Evolutionary conservation across 495 filamentous ascomycete species (phyloP).

Genomic region (Symbiotaphrina buchneri): DNA sequence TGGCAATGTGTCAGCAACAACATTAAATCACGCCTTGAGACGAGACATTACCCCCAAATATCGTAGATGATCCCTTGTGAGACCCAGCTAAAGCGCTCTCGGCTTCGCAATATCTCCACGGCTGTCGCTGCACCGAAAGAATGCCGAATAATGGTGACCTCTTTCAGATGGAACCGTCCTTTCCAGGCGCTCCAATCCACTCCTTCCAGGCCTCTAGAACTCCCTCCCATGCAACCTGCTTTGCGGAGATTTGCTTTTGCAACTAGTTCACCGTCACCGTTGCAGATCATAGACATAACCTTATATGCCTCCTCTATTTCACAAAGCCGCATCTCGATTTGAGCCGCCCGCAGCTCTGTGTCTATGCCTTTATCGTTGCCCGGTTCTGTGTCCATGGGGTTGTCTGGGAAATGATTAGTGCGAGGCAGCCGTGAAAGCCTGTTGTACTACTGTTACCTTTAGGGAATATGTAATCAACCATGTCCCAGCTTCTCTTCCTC

Average conservation of each 20-base stretch:
- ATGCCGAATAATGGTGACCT: conserved; percentile 46
- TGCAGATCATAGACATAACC: conserved; percentile 11
- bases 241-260: conserved; percentile 21
- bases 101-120: conserved; percentile 29
- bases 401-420: conserved; percentile 6
- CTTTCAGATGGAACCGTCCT: conserved; percentile 10
- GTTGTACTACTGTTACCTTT: conserved; percentile 7
- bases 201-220: conserved; percentile 21
- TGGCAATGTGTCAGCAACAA: no score
- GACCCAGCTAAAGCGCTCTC: conserved; percentile 23
- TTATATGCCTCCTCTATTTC: conserved; percentile 19
- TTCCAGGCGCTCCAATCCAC: conserved; percentile 17
- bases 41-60: conserved; percentile 23
- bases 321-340: conserved; percentile 17
- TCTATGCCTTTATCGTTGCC: conserved; percentile 17
- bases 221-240: conserved; percentile 24
- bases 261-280: conserved; percentile 13
- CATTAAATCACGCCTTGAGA: no score
- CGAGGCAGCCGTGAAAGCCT: background rate
- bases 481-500: conserved; percentile 10
- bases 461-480: conserved; percentile 20
- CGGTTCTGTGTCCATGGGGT: conserved; percentile 17
- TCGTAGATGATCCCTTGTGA: conserved; percentile 35
- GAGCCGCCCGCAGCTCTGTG: conserved; percentile 16
- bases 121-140: conserved; percentile 55